Base-by-base conservation (phyloP, 2,329 filamentous ascomycete species). In the Lojkania enalia region DNA sequence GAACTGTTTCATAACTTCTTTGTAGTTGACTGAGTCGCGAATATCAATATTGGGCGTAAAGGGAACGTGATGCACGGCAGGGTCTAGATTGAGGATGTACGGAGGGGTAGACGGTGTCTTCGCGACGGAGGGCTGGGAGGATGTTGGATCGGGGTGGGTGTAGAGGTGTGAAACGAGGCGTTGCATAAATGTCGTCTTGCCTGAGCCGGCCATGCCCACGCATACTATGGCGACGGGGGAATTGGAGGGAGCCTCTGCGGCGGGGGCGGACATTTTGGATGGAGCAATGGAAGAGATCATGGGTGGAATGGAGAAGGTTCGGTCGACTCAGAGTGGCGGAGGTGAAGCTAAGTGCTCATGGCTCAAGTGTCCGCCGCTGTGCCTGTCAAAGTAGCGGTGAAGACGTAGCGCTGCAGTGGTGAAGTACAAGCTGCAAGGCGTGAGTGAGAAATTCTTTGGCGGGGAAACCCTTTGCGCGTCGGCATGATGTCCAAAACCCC, bases 151-250 rank as follows among this genome's bases (percentile, higher is more conserved):
- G 46, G 86, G 83, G 62, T 91, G 81, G 4, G 81, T 81, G 67
- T 97, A 92, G 3, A 99, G 84, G 67, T 99, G 82, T 1, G 92
- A 87, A 70, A 96, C 96, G 63, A 99, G 94, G 63, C 94, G 85
- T 69, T 97, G 92, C 92, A 99, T 97, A 67, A 99, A 99, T 0
- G 95, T 99, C n/a, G 94, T 99, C 77, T 99, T 99, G 63, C 94
- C 94, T 13, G 90, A 95, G 60, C 94, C 92, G 62, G 94, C 94
- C 92, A 97, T 97, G 77, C 94, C 94, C 37, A 99, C 85, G 71
- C 91, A 96, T 61, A 97, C 90, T 48, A 99, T 85, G 50, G 88
- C 83, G 35, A 89, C 85, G 30, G 90, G 88, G 2, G 55, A 38
- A 20, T 54, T 20, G 42, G 49, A 32, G n/a, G 32, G 44, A 29